Base-by-base conservation (phyloP, 1,139 yeast species). In the Saccharomyces pastorianus region DNA sequence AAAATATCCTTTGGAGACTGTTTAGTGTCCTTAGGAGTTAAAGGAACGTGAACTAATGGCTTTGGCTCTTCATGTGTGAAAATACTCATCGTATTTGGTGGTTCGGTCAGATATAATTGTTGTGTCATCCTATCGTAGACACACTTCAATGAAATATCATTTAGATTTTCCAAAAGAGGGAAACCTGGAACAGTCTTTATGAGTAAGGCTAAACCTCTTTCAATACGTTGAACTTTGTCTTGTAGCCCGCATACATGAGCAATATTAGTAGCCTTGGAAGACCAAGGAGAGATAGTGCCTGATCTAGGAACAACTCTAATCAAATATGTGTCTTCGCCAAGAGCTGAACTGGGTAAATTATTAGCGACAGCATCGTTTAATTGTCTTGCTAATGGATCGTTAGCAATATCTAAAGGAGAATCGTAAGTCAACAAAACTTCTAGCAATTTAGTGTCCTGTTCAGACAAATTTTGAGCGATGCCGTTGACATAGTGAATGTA, bases 261-360 rank as follows among this genome's bases (percentile, higher is more conserved):
- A 62, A 95, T 95, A 72, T 93, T 93, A 49, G 99, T 91, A 41
- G 99, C 99, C 74, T 95, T 95, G 20, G 99, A 91, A 17, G 97
- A 89, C 99, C 99, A 95, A 34, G 99, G 99, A 27, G 98, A 91
- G 61, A 93, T 90, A 27, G 99, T 93, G 57, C 99, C 99, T 8
- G 93, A 78, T 71, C 99, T 83, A 49, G 99, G 99, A 56, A 91
- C 78, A 54, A 95, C 79, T 69, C 95, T 80, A 53, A 93, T 73
- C 63, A 90, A 74, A 59, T 81, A 80, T 42, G 82, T 73, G 66
- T 84, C 82, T 17, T 75, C 73, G 46, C 76, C 83, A 54, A 80
- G 68, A 20, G 66, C 58, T 1, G 64, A 52, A n/a, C 60, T 47
- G 32, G 62, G 27, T 20, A 26, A 13, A 47, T 68, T 59, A 3